Conservation (phyloP, 768 basidiomycete species). For the Hydnum rufescens region DNA sequence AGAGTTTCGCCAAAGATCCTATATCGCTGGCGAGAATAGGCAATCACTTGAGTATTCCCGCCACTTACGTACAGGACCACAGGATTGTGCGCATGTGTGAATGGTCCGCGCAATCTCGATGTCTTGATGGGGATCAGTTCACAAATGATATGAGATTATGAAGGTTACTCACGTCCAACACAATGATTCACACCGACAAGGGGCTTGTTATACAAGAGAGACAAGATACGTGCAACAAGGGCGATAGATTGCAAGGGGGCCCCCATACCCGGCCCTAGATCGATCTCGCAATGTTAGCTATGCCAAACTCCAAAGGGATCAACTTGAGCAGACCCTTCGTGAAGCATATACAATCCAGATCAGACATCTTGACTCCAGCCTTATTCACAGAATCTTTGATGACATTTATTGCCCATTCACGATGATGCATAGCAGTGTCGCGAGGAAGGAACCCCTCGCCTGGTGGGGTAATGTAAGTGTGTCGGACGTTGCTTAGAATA, state of each 20-base stretch:
- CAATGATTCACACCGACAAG: conserved; percentile 98
- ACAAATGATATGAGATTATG: conserved; percentile 7
- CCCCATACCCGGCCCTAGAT: conserved; percentile 94
- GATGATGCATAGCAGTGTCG: conserved; percentile 90
- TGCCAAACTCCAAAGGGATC: neutral
- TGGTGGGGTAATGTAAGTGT: conserved; percentile 97
- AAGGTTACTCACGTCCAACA: conserved; percentile 60
- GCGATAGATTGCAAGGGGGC: conserved; percentile 91
- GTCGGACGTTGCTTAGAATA: conserved; percentile 82
- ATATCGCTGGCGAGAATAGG: conserved; percentile 92
- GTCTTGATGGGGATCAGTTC: conserved; percentile 29
- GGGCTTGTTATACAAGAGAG: conserved; percentile 74
- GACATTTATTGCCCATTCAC: conserved; percentile 74
- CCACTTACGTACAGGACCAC: conserved; percentile 97
- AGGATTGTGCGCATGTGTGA: conserved; percentile 83
- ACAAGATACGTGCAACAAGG: conserved; percentile 77
- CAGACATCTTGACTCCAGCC: conserved; percentile 48
- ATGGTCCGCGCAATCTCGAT: conserved; percentile 98
- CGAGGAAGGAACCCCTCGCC: conserved; percentile 94
- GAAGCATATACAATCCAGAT: conserved; percentile 88
- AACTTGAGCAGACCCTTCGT: conserved; percentile 52
- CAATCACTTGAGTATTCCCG: conserved; percentile 97
- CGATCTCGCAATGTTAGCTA: neutral
- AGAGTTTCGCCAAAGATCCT: conserved; percentile 97
- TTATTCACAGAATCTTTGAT: conserved; percentile 55